Evolutionary conservation across 2,329 filamentous ascomycete species (phyloP), one percentile per base, ranked within the genome.

Genomic region (Aspergillus ochraceoroseus): DNA sequence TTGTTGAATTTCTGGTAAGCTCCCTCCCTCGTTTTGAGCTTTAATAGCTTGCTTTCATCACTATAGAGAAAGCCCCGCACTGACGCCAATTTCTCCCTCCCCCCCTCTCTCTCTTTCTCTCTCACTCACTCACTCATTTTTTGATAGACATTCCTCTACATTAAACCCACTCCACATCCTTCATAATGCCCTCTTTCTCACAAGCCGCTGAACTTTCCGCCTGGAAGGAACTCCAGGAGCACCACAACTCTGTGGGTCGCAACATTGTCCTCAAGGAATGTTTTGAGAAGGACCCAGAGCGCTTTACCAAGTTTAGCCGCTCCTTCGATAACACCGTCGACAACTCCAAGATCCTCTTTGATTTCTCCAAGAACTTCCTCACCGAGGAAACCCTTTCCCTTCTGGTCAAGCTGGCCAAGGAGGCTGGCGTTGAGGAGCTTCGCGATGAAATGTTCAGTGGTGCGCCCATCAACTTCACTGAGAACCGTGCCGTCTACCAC

Each of bases 381-480:
- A 92, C 85, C 48, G 86, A 95, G 55, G 89, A 96, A 71, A 96
- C 90, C 3, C 74, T 96, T 36, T 76, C 83, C 52, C 77, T 95
- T 34, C 79, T 98, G 38, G 76, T 94, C 58, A 83, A 94, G 73
- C 81, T 98, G 18, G 92, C 92, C 49, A 83, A 89, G 70, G 85
- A 96, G 72, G 88, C 90, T 52, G 83, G 83, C 54, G 70, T 98
- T 26, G 89, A 95, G 75, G 79, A 94, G 74, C 86, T 95, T 65
- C 85, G 92, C 51, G 90, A 98, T 79, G 82, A 83, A 62, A 95
- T 98, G 89, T 98, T 98, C 71, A 82, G 81, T 43, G 92, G 92
- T 56, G 87, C 96, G 63, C 90, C 94, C 78, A 96, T 98, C 76
- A 98, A 98, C 79, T 95, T 95, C 73, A 98, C 92, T 46, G 92